These are phyloP conservation scores for Kodamaea anthophila DNA, from an alignment of 1,139 yeast genomes.

Conservation along the genomic window DNA sequence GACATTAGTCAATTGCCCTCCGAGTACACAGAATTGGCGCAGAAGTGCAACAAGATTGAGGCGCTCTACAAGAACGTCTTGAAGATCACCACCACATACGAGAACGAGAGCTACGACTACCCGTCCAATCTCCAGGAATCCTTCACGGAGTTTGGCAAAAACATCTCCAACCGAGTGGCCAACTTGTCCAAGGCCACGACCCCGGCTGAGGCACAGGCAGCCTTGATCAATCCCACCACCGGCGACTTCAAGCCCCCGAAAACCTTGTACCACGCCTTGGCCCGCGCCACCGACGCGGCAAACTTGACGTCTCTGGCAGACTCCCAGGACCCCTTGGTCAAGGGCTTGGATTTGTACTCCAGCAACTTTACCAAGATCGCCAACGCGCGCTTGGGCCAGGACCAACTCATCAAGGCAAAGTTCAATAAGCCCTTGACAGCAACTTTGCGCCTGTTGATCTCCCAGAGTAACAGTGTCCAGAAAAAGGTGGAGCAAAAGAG, in stretches of 20 bases:
- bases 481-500: constrained; percentile 75
- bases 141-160: constrained; percentile 66
- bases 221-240: constrained; percentile 51
- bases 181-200: constrained; percentile 70
- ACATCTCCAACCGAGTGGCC: constrained; percentile 58
- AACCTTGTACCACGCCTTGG: constrained; percentile 78
- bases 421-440: constrained; percentile 66
- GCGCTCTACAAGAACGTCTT: constrained; percentile 66
- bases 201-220: constrained; percentile 80
- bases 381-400: constrained; percentile 80
- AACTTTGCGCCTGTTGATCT: constrained; percentile 58
- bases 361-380: constrained; percentile 57
- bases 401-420: constrained; percentile 60
- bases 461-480: constrained; percentile 66
- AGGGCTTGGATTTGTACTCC: constrained; percentile 41
- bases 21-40: constrained; percentile 72
- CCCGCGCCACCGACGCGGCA: constrained; percentile 64
- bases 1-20: constrained; percentile 79
- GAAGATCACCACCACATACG: constrained; percentile 66
- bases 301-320: constrained; percentile 40
- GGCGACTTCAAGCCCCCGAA: constrained; percentile 63
- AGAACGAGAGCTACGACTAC: constrained; percentile 76
- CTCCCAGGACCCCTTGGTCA: constrained; percentile 37
- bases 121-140: constrained; percentile 76
- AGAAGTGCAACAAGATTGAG: constrained; percentile 69